Conservation (phyloP, 495 filamentous ascomycete genomes). For the Echria macrotheca region DNA sequence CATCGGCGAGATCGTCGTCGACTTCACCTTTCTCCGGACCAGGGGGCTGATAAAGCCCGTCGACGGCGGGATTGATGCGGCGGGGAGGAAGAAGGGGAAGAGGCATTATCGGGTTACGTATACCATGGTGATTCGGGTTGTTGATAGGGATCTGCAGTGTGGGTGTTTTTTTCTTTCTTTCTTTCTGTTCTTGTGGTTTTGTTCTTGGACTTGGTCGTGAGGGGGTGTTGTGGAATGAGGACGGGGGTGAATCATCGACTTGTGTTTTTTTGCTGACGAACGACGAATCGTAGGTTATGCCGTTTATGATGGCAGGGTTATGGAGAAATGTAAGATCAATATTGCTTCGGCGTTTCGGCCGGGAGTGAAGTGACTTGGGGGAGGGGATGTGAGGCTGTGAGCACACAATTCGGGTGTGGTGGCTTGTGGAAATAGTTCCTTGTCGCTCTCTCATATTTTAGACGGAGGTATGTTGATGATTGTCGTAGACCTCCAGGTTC, state of each 20-base stretch:
- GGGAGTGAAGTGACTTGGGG: constrained; percentile 9
- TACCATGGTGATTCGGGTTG: constrained; percentile 12
- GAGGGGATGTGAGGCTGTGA: too few relatives aligned
- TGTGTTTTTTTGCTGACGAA: neutral
- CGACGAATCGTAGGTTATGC: constrained; percentile 9
- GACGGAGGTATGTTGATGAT: too few relatives aligned
- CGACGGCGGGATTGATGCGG: neutral
- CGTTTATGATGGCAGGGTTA: constrained; percentile 6
- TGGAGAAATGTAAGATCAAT: constrained; percentile 12
- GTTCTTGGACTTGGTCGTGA: too few relatives aligned
- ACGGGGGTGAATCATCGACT: neutral
- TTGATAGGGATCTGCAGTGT: constrained; percentile 14
- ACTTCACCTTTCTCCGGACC: constrained; percentile 13
- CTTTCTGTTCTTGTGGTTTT: too few relatives aligned
- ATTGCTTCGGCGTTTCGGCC: constrained; percentile 11
- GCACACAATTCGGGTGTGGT: too few relatives aligned
- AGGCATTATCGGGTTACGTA: constrained; percentile 12
- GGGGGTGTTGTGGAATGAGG: neutral
- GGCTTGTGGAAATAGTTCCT: too few relatives aligned
- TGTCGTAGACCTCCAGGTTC: too few relatives aligned
- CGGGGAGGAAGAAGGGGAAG: constrained; percentile 1
- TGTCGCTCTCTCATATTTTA: too few relatives aligned
- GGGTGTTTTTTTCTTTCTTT: constrained; percentile 2
- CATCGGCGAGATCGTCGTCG: constrained; percentile 11
- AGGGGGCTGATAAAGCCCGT: constrained; percentile 1